Evolutionary conservation across 2,329 filamentous ascomycete species (phyloP), one percentile per base, ranked within the genome.

Genomic region (Nemania sp.): DNA sequence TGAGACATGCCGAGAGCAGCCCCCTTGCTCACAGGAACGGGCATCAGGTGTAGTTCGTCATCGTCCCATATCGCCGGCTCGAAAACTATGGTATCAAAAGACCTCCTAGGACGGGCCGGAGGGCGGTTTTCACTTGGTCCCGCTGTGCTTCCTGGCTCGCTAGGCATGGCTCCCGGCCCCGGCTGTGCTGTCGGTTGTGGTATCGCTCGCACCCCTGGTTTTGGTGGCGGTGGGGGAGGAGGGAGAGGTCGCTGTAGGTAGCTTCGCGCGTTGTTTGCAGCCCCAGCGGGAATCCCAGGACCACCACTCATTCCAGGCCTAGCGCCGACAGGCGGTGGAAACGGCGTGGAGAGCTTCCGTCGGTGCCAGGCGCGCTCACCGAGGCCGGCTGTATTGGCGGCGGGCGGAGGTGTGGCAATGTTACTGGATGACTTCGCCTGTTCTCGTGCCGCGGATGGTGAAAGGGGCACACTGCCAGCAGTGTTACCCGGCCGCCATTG

Each of bases 331-430:
- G 32, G 26, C 35, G 75, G 74, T 45, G 67, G 72, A 38, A 70
- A 75, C 6, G 71, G 54, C 11, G 68, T 70, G 2, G 73, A 77
- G 1, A 75, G 35, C 55, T 73, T 75, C 45, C 74, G 70, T 10
- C 74, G 69, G 59, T 76, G 73, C 75, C 76, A 77, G 15, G 76
- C 76, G 32, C 75, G 75, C 20, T 77, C 73, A 27, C 74, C 75
- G 2, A 76, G 70, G 10, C 53, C 58, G 2, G 65, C 58, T 11
- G 68, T 26, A n/a, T 64, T 67, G 2, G 74, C 70, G 11, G 73
- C 63, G 1, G 71, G 62, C 18, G 63, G 35, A 13, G 60, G 66
- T 18, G 22, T 29, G 2, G 47, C 43, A 24, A n/a, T 41, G 26
- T n/a, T 22, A 15, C 29, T 45, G n/a, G 38, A 60, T 1, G 68